These are phyloP conservation scores for Boletus rubescentipes DNA, from an alignment of 768 basidiomycete genomes.

Conservation along the genomic window DNA sequence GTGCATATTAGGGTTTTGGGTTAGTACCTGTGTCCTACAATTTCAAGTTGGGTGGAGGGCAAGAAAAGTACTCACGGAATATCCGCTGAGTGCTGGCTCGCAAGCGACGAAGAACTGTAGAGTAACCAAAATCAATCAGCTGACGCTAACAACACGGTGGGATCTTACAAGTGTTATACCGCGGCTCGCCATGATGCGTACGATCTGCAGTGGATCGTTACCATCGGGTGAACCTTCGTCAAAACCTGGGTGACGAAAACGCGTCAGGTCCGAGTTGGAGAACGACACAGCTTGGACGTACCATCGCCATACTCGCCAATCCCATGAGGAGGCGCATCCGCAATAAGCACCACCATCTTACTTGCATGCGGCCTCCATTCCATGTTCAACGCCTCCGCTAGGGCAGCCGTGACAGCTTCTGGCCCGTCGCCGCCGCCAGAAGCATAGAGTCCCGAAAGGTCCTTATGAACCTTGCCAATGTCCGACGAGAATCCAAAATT, in stretches of 20 bases:
- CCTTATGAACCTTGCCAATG: slow-evolving; percentile 80
- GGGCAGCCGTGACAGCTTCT: slow-evolving; percentile 92
- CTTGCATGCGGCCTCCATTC: slow-evolving; percentile 87
- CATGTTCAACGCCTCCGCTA: slow-evolving; percentile 84
- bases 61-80: slow-evolving; percentile 57
- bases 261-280: slow-evolving; percentile 13
- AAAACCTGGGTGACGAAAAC: slow-evolving; percentile 57
- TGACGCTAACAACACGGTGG: neutral
- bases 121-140: slow-evolving; percentile 2
- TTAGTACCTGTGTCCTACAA: neutral
- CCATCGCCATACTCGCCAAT: slow-evolving; percentile 98
- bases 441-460: slow-evolving; percentile 82
- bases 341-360: slow-evolving; percentile 96
- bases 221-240: slow-evolving; percentile 95
- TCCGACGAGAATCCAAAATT: slow-evolving; percentile 95
- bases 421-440: slow-evolving; percentile 94
- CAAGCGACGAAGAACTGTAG: slow-evolving; percentile 97
- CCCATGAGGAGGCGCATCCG: slow-evolving; percentile 97
- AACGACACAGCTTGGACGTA: slow-evolving; percentile 33
- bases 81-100: slow-evolving; percentile 92
- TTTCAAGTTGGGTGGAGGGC: slow-evolving; percentile 15
- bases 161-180: slow-evolving; percentile 84
- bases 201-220: slow-evolving; percentile 84
- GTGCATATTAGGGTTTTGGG: slow-evolving; percentile 12
- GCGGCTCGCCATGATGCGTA: slow-evolving; percentile 82